phyloP scores from a whole-genome alignment of 2,329 filamentous ascomycete species.

The Apiospora rasikravindrae region DNA sequence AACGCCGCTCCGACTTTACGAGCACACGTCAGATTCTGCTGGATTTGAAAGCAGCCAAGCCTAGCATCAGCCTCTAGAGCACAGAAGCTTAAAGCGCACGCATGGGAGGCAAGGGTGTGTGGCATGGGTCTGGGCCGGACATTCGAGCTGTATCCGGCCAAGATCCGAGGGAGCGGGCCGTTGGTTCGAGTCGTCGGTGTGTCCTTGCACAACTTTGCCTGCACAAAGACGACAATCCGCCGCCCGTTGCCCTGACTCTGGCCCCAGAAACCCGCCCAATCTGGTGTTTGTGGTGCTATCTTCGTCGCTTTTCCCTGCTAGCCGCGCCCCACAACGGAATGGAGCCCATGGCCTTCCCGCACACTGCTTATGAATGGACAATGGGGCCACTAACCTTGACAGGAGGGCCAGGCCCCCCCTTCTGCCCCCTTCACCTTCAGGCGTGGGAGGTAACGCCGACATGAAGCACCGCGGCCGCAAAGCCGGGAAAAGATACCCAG shows the following conservation, averaged over 20 bases:
- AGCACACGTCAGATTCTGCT: background rate
- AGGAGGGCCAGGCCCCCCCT: slow-evolving; percentile 1
- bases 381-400: slow-evolving; percentile 11
- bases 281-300: slow-evolving; percentile 15
- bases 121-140: slow-evolving; percentile 17
- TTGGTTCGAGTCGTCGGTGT: background rate
- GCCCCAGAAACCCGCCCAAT: background rate
- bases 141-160: slow-evolving; percentile 12
- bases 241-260: background rate
- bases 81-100: background rate
- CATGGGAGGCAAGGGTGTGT: background rate
- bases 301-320: background rate
- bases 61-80: no score
- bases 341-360: slow-evolving; percentile 11
- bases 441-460: slow-evolving; percentile 10
- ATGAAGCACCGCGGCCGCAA: background rate
- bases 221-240: background rate
- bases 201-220: background rate
- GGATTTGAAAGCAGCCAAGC: slow-evolving; percentile 1
- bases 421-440: background rate
- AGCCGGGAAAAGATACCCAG: background rate
- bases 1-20: background rate
- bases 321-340: slow-evolving; percentile 2
- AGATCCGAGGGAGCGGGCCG: slow-evolving; percentile 9
- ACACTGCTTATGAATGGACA: slow-evolving; percentile 5